A percentile compares a stretch with the other conserved stretches of the same genome.
Evolutionary conservation across 2,329 filamentous ascomycete genomes (phyloP).

Genomic region (Claviceps spartinae): DNA sequence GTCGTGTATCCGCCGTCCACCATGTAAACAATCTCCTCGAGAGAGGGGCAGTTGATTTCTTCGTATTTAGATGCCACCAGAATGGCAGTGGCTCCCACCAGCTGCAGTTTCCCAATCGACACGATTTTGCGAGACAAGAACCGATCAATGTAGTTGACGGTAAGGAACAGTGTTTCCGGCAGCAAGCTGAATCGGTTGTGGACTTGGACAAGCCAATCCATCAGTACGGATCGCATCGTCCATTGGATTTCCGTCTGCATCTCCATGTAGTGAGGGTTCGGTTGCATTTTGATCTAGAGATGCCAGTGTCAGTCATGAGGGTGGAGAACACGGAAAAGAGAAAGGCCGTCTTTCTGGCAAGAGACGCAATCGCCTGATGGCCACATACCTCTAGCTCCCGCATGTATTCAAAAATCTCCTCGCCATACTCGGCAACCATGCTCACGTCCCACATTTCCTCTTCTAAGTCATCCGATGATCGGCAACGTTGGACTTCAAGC

Average conservation of each 20-base stretch:
- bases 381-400: constrained; percentile 63
- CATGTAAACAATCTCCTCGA: constrained; percentile 96
- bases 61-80: constrained; percentile 97
- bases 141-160: constrained; percentile 93
- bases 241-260: constrained; percentile 94
- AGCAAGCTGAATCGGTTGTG: constrained; percentile 83
- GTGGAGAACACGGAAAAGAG: background rate
- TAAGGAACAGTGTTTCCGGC: constrained; percentile 88
- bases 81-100: constrained; percentile 90
- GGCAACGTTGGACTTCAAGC: constrained; percentile 53
- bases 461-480: constrained; percentile 61
- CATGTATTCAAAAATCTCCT: constrained; percentile 94
- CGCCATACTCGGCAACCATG: constrained; percentile 94
- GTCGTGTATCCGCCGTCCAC: constrained; percentile 80
- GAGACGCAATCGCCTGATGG: background rate
- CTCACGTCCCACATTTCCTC: constrained; percentile 89
- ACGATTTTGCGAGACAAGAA: constrained; percentile 93
- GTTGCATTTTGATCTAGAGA: constrained; percentile 58
- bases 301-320: background rate
- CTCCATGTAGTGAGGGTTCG: constrained; percentile 92
- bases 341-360: background rate
- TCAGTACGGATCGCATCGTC: constrained; percentile 94
- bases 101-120: constrained; percentile 84
- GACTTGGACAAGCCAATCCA: constrained; percentile 97
- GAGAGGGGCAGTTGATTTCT: constrained; percentile 93